Evolutionary conservation across 345 rosid genomes (phyloP), one percentile per base, ranked within the genome.

Genomic region (Populus pruinosa): DNA sequence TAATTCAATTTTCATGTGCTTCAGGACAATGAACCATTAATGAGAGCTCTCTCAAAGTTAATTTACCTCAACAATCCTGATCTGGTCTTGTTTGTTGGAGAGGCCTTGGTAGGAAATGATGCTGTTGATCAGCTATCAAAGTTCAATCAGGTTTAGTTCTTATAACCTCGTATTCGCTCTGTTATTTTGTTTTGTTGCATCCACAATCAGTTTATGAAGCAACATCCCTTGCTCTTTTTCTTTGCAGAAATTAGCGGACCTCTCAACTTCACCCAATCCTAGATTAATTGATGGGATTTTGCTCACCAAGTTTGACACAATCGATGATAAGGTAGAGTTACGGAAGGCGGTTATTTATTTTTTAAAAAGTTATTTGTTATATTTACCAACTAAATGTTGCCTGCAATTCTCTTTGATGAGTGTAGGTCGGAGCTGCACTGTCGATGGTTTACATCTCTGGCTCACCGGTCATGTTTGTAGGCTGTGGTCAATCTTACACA

Each of bases 391-490:
- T 20, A 13, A 65, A 71, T 63, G 0, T 17, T 8, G 41, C 29
- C n/a, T 39, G n/a, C 43, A 27, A 27, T n/a, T 61, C 29, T 50
- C 36, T 68, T 67, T 62, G 43, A 69, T 53, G 70, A 25, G 38
- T 80, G 78, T 71, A 96, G 98, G 99, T 96, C 72, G 99, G 99
- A 78, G 99, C 98, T 25, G 98, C 99, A 0, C 87, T 96, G 61
- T 94, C 98, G 0, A 92, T 96, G 99, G 99, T 96, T 55, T 96
- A 96, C 85, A 89, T 90, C 41, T 96, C 97, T 0, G 99, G 99
- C 43, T 87, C 98, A 25, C 99, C 98, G 1, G 98, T 96, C 53
- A 96, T 96, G 99, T 96, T 96, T 12, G 95, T 96, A n/a, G 99
- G 99, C 33, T 96, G 99, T 18, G 99, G 99, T 21, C 98, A 94